Evolutionary conservation across 2,329 filamentous ascomycete species (phyloP), one percentile per base, ranked within the genome.

Genomic region (Aureobasidium sp.): DNA sequence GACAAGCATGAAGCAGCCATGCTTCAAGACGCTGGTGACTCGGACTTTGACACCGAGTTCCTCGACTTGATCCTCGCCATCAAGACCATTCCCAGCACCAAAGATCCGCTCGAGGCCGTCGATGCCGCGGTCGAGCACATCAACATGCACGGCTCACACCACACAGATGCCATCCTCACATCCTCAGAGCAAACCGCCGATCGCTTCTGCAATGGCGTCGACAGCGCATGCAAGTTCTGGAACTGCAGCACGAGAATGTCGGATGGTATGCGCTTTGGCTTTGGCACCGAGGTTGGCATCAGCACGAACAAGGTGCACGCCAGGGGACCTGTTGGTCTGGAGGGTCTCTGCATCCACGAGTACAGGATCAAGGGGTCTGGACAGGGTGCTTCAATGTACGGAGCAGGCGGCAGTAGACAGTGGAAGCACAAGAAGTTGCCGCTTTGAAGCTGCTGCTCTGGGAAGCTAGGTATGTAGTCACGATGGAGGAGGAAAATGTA

Each of bases 241-340:
- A 99, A 99, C 73, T 90, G 91, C 8, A 95, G 90, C 27, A 96
- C 91, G 9, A 85, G 94, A 56, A 93, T 99, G 77, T 91, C 92
- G 6, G 94, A 99, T 74, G 94, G 94, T 8, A 97, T 96, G 89
- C 84, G 94, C 45, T 97, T 95, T 73, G 94, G 94, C 8, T 99
- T 99, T 76, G 94, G 94, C 52, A 97, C 94, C 0, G 94, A 99
- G 77, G 94, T 99, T 27, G 94, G 94, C 61, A 97, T 99, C 76
- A 95, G 90, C 78, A 99, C 94, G 55, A 99, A 97, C 80, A 99
- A 97, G 80, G 96, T 99, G 66, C 94, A 99, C 73, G 89, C 90
- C 1, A 82, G 94, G 56, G 94, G 94, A 0, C 94, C 94, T 0
- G 94, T 99, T 6, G 94, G 94, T 1, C 78, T 99, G 58, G 94